Base-by-base conservation (phyloP, 352 stramenopile genomes). In the Phytopythium montanum region DNA sequence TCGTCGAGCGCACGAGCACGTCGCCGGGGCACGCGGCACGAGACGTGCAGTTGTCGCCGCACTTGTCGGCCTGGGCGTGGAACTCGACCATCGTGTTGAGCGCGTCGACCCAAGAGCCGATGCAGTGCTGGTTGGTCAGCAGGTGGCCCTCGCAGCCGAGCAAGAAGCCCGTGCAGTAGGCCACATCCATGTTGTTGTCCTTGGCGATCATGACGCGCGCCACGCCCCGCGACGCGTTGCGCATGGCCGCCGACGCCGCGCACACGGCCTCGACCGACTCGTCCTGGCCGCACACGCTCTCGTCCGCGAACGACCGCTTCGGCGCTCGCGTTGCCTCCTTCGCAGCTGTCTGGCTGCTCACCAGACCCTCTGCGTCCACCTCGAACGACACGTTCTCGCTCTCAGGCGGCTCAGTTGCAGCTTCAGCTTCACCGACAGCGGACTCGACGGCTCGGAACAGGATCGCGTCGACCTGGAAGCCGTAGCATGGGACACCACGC, bases 71-170 rank as follows among this genome's bases (percentile, higher is more conserved):
- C 29, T 88, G 60, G 6, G 81, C 84, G 51, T 70, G 66, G 52
- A 94, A 90, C 66, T 94, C 85, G 29, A 87, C 82, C 39, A 73
- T 73, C 5, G 81, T 91, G 56, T 89, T 89, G 36, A 79, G 58
- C 16, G 84, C 84, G 52, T 93, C 81, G 57, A 85, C 64, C 50
- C 62, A 76, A 28, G 79, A 65, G 23, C 70, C 42, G 21, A 93
- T 89, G 54, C 84, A 93, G 60, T 93, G 84, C 52, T 93, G 68
- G 70, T 93, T 93, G 14, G 84, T 93, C 56, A 93, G 65, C 54
- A 93, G 45, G 61, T 93, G 81, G 16, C 81, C 84, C 14, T 88
- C 79, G 58, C 81, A 89, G n/a, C 84, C 84, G 0, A 93, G 44
- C 4, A 93, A 38, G 46, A 78, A 93, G 14, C 81, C 84, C 25